phyloP scores from a whole-genome alignment of 2,329 filamentous ascomycete species.

The Cladosporium sp. region DNA sequence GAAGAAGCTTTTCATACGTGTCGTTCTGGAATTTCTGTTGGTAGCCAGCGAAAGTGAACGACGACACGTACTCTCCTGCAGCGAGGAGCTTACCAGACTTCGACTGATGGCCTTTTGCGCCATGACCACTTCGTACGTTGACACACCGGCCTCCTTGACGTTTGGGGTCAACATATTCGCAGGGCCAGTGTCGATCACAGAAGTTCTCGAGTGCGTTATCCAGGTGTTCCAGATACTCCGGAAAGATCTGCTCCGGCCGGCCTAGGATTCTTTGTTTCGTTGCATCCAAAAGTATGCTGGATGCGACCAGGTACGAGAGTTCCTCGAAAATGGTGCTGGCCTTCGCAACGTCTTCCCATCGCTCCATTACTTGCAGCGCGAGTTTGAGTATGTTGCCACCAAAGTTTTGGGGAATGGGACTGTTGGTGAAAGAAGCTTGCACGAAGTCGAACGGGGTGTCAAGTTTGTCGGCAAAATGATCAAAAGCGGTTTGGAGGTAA shows the following conservation, averaged over 20 bases:
- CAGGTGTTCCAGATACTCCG: constrained; percentile 40
- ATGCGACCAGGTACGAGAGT: constrained; percentile 48
- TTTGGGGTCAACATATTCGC: constrained; percentile 35
- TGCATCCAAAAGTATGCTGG: constrained; percentile 50
- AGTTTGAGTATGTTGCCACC: constrained; percentile 50
- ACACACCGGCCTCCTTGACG: constrained; percentile 36
- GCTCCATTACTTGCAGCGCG: constrained; percentile 39
- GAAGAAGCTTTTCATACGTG: constrained; percentile 27
- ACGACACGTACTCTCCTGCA: constrained; percentile 40
- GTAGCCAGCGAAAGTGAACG: constrained; percentile 34
- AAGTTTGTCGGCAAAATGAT: constrained; percentile 48
- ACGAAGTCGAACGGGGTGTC: constrained; percentile 53
- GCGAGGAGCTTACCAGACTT: constrained; percentile 41
- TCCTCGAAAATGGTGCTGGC: constrained; percentile 42
- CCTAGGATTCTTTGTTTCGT: constrained; percentile 32
- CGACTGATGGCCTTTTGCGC: constrained; percentile 40
- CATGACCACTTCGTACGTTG: constrained; percentile 41
- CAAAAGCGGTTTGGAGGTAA: constrained; percentile 50
- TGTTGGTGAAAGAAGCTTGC: constrained; percentile 43
- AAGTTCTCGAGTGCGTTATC: constrained; percentile 45
- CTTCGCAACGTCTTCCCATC: constrained; percentile 25
- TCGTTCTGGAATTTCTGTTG: constrained; percentile 31
- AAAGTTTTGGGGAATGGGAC: constrained; percentile 48
- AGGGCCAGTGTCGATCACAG: constrained; percentile 46
- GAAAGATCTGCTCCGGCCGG: constrained; percentile 31